Evolutionary conservation across 805 yeast genomes (phyloP).

Genomic region (Alloascoidea africana): DNA sequence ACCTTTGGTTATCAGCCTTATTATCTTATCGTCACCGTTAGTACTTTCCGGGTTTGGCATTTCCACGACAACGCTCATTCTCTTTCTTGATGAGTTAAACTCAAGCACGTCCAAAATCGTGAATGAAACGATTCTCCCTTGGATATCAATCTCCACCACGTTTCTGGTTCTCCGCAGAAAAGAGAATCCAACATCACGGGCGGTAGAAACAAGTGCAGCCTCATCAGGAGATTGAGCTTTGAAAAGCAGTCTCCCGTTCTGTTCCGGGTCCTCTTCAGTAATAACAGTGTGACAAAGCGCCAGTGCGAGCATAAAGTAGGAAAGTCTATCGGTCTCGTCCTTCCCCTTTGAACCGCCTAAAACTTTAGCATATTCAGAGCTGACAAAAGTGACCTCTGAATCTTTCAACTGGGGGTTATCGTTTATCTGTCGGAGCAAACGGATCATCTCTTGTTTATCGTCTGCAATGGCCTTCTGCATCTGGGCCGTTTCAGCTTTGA

Average conservation of each 20-base stretch:
- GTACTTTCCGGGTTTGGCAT: constrained; percentile 15
- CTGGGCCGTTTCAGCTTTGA: constrained; percentile 28
- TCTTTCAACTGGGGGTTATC: constrained; percentile 34
- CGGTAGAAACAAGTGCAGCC: constrained; percentile 63
- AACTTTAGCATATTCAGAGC: constrained; percentile 43
- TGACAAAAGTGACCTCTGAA: constrained; percentile 42
- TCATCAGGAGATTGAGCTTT: constrained; percentile 82
- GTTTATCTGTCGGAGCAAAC: constrained; percentile 17
- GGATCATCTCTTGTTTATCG: constrained; percentile 34
- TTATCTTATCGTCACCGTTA: constrained; percentile 18
- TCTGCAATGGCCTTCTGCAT: constrained; percentile 25
- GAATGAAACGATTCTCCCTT: constrained; percentile 29
- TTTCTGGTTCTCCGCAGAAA: constrained; percentile 39
- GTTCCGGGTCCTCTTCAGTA: constrained; percentile 33
- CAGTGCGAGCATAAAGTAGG: constrained; percentile 44
- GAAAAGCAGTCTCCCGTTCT: constrained; percentile 26
- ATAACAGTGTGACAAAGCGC: constrained; percentile 69
- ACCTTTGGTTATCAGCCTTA: constrained; percentile 48
- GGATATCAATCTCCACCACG: constrained; percentile 25
- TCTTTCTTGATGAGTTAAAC: constrained; percentile 57
- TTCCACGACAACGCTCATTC: constrained; percentile 62
- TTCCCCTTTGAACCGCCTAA: constrained; percentile 23
- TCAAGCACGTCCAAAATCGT: constrained; percentile 41
- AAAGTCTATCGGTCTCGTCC: constrained; percentile 28
- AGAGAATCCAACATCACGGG: constrained; percentile 57